These are phyloP conservation scores for Pelargonium fulgidum DNA, from an alignment of 441 rosid genomes.

Conservation along the genomic window DNA sequence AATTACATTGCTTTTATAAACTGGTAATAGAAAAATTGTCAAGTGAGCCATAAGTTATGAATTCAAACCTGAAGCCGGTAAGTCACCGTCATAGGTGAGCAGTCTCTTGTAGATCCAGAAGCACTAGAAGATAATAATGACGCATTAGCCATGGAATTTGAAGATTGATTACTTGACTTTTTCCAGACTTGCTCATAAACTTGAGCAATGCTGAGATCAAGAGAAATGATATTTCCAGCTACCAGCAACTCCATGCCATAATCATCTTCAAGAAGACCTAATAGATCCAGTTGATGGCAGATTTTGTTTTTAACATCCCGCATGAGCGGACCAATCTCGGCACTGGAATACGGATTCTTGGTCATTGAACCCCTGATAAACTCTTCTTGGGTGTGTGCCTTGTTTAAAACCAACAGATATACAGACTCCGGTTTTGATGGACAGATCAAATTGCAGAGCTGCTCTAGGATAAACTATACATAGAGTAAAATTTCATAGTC, in stretches of 20 bases:
- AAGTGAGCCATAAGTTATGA: not conserved
- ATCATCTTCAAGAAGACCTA: constrained; percentile 95
- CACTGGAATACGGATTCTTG: constrained; percentile 95
- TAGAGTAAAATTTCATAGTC: constrained; percentile 28
- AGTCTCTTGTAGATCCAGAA: constrained; percentile 65
- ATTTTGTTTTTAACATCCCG: constrained; percentile 99
- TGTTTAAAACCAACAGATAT: constrained; percentile 81
- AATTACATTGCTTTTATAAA: not conserved
- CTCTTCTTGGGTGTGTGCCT: constrained; percentile 99
- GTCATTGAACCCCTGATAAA: constrained; percentile 99
- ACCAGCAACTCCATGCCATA: constrained; percentile 97
- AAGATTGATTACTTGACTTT: constrained; percentile 79
- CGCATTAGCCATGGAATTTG: constrained; percentile 55
- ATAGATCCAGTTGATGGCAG: constrained; percentile 89
- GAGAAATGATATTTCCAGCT: constrained; percentile 98
- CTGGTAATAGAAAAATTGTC: not conserved
- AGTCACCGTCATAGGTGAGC: constrained; percentile 96
- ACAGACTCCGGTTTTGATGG: constrained; percentile 96
- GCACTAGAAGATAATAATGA: constrained; percentile 61
- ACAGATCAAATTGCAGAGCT: constrained; percentile 99
- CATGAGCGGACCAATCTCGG: constrained; percentile 99
- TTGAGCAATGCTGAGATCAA: constrained; percentile 96
- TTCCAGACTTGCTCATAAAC: constrained; percentile 99
- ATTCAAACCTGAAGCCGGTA: constrained; percentile 95
- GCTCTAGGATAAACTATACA: constrained; percentile 96